phyloP scores from a whole-genome alignment of 305 asterid species.

The Fraxinus sp. region DNA sequence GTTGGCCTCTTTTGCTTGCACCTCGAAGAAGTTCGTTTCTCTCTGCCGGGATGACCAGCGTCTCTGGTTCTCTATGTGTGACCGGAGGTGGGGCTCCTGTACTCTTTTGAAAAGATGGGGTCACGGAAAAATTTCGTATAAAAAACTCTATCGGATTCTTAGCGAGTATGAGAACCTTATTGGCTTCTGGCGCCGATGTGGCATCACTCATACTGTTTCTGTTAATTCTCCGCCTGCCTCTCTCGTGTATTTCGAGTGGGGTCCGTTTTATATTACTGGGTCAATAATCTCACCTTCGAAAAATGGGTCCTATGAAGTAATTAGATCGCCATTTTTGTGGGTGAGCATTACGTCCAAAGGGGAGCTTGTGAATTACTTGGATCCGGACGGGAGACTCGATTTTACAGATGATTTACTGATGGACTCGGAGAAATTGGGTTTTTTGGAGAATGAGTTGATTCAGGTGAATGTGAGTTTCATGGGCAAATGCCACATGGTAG shows the following conservation, averaged over 20 bases:
- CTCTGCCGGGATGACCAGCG: constrained; percentile 68
- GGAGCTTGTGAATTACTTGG: constrained; percentile 58
- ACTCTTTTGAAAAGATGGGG: constrained; percentile 81
- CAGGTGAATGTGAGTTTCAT: too few relatives aligned
- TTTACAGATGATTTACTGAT: too few relatives aligned
- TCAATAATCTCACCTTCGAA: constrained; percentile 63
- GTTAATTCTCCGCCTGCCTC: constrained; percentile 29
- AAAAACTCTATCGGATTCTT: constrained; percentile 59
- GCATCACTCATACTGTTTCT: constrained; percentile 21
- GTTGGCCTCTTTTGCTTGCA: constrained; percentile 66
- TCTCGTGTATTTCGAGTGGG: constrained; percentile 82
- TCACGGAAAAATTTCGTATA: constrained; percentile 53
- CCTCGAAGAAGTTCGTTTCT: constrained; percentile 61
- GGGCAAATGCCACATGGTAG: too few relatives aligned
- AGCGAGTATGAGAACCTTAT: constrained; percentile 61
- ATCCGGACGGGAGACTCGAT: too few relatives aligned
- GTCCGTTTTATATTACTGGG: constrained; percentile 63
- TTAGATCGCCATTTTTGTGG: constrained; percentile 62
- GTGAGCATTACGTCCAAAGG: constrained; percentile 62
- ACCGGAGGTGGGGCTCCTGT: constrained; percentile 83
- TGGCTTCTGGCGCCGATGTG: constrained; percentile 91
- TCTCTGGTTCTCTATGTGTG: constrained; percentile 86
- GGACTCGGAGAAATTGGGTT: too few relatives aligned
- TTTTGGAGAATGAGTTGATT: too few relatives aligned
- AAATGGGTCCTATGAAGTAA: constrained; percentile 53